A percentile compares a stretch with the other conserved stretches of the same genome.
phyloP scores from a whole-genome alignment of 495 filamentous ascomycete species.

The Bacidia rubella region DNA sequence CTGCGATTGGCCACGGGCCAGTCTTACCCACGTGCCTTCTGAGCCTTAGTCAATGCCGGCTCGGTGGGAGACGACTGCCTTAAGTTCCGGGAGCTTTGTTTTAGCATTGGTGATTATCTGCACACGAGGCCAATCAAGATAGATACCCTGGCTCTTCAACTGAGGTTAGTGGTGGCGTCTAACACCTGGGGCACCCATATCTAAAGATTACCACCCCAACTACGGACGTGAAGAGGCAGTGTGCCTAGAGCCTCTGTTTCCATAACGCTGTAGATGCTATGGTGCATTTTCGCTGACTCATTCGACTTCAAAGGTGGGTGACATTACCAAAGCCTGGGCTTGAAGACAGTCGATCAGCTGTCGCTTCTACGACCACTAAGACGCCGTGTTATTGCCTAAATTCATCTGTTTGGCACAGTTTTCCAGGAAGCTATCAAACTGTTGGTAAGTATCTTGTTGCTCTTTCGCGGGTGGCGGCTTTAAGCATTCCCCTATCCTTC shows the following conservation, averaged over 20 bases:
- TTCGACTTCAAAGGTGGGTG: background rate
- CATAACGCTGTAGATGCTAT: background rate
- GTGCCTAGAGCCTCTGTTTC: background rate
- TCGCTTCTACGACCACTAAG: slow-evolving; percentile 1
- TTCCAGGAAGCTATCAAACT: background rate
- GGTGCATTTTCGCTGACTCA: background rate
- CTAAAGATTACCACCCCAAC: background rate
- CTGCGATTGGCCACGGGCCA: background rate
- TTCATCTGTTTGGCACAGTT: slow-evolving; percentile 7
- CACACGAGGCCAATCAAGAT: background rate
- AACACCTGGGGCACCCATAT: background rate
- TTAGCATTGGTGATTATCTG: background rate
- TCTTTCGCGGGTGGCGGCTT: background rate
- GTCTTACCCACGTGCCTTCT: background rate
- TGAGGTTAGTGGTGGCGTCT: background rate
- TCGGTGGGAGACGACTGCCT: background rate
- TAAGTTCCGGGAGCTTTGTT: background rate
- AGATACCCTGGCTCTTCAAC: background rate
- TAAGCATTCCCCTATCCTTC: slow-evolving; percentile 3
- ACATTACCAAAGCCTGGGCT: background rate
- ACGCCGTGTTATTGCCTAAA: slow-evolving; percentile 1
- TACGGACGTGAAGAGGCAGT: background rate
- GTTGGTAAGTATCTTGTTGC: slow-evolving; percentile 1
- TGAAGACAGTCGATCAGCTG: background rate
- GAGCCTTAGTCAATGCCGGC: background rate